phyloP scores from a whole-genome alignment of 352 stramenopile species.

The Phytophthora europaea region DNA sequence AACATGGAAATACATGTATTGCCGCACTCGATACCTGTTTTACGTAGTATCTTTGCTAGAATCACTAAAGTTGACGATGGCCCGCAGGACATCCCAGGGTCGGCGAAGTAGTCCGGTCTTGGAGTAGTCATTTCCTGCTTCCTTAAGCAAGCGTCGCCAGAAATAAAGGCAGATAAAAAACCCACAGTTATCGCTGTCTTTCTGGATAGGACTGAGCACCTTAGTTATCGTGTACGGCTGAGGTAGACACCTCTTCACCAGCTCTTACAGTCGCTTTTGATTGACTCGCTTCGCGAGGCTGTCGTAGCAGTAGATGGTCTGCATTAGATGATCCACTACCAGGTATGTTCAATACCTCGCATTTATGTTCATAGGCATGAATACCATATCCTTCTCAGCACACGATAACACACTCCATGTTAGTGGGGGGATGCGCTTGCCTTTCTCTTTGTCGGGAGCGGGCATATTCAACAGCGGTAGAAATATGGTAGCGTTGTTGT shows the following conservation, averaged over 20 bases:
- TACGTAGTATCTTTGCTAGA: too few relatives aligned
- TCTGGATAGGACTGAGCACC: background rate
- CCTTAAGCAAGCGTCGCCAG: background rate
- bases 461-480: background rate
- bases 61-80: too few relatives aligned
- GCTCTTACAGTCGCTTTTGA: slow-evolving; percentile 1
- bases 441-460: background rate
- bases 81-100: background rate
- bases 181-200: background rate
- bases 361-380: slow-evolving; percentile 9
- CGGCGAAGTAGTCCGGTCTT: background rate
- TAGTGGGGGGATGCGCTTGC: background rate
- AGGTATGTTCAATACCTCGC: slow-evolving; percentile 3
- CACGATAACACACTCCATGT: background rate
- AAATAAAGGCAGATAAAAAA: background rate
- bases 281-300: slow-evolving; percentile 10
- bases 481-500: background rate
- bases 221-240: background rate
- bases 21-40: too few relatives aligned
- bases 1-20: too few relatives aligned
- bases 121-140: background rate
- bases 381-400: background rate
- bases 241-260: background rate
- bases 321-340: background rate
- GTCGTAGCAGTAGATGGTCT: slow-evolving; percentile 17